These are phyloP conservation scores for Thalia dealbata DNA, from an alignment of 176 grass and related monocot species.

Conservation along the genomic window DNA sequence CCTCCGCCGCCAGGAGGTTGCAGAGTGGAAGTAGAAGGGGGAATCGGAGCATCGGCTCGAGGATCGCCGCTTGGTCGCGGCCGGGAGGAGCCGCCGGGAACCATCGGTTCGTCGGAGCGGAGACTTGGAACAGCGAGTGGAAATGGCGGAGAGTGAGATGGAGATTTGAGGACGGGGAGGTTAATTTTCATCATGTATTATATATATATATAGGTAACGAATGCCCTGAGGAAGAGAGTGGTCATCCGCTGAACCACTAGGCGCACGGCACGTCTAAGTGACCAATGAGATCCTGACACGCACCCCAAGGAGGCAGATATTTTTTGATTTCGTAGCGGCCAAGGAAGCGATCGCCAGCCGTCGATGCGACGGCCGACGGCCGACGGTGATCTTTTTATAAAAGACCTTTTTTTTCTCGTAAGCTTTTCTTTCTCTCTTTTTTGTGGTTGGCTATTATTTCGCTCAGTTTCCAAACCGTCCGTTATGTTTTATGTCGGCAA, in stretches of 20 bases:
- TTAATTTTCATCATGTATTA: background rate
- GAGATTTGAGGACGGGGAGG: background rate
- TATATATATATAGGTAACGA: background rate
- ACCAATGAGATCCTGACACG: background rate
- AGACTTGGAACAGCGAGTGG: background rate
- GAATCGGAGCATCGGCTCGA: too few species aligned
- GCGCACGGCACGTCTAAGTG: background rate
- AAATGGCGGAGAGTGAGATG: background rate
- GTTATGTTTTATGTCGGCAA: too few species aligned
- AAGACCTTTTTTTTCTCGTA: too few species aligned
- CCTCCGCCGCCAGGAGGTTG: background rate
- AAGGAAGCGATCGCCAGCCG: background rate
- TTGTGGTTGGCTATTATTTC: too few species aligned
- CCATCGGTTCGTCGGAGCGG: background rate
- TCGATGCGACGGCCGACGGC: background rate
- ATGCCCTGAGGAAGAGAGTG: background rate
- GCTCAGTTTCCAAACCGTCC: too few species aligned
- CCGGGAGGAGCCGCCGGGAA: background rate
- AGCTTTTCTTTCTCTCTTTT: too few species aligned
- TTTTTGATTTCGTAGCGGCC: background rate
- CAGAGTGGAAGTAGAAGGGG: constrained; percentile 18
- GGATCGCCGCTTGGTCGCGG: too few species aligned
- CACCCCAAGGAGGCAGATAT: background rate
- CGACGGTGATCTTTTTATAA: background rate
- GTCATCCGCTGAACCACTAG: background rate